Conservation (phyloP, 305 asterid genomes). For the Fraxinus ornus region DNA sequence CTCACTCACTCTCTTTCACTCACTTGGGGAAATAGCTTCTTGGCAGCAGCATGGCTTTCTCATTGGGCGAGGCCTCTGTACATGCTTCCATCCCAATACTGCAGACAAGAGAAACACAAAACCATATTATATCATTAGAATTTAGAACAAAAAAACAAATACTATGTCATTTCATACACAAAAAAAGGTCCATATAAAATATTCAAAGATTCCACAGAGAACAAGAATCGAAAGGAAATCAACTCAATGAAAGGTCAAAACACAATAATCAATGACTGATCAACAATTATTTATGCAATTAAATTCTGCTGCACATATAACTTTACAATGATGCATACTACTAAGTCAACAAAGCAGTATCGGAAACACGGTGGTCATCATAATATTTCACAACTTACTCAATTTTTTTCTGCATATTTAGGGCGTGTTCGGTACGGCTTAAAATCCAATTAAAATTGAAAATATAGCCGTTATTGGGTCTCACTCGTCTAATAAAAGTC, state of each 20-base stretch:
- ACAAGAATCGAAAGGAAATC: neutral
- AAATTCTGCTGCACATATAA: slow-evolving; percentile 12
- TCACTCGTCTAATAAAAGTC: too few species aligned
- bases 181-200: neutral
- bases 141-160: neutral
- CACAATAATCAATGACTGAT: slow-evolving; percentile 10
- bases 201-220: neutral
- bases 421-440: too few species aligned
- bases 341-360: neutral
- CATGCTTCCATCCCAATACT: slow-evolving; percentile 48
- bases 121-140: slow-evolving; percentile 28
- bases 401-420: neutral
- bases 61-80: slow-evolving; percentile 34
- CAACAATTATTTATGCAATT: neutral
- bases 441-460: too few species aligned
- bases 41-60: slow-evolving; percentile 32
- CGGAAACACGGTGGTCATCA: neutral
- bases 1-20: slow-evolving; percentile 34
- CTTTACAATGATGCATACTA: neutral
- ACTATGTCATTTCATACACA: neutral
- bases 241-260: slow-evolving; percentile 18
- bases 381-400: neutral
- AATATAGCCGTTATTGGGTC: too few species aligned
- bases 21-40: slow-evolving; percentile 68
- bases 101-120: slow-evolving; percentile 34